Percentiles rank a stretch among this genome's conserved stretches.
Conservation (phyloP, 495 filamentous ascomycete species). For the Neurospora sp. region DNA sequence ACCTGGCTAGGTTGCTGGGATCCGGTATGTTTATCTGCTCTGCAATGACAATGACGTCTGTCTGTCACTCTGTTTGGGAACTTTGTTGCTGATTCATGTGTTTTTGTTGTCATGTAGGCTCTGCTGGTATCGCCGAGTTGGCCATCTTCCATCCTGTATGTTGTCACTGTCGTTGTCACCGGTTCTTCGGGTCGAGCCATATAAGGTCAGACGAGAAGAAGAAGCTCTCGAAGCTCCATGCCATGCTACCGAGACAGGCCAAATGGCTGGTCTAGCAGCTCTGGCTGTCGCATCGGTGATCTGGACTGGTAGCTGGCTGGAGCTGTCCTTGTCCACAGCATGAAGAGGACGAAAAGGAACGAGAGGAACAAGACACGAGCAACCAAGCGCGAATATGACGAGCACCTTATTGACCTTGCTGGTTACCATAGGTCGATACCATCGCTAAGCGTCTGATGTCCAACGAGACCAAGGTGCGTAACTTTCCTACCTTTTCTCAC, state of each 20-base stretch:
- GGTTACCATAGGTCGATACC: conserved; percentile 74
- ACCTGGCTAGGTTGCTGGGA: conserved; percentile 74
- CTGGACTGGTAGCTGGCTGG: neutral
- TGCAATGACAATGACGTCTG: neutral
- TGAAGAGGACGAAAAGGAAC: neutral
- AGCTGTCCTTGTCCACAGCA: neutral
- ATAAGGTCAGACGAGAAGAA: neutral
- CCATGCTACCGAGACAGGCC: conserved; percentile 5
- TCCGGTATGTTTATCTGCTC: conserved; percentile 54
- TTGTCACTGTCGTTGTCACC: conserved; percentile 1
- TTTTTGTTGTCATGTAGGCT: conserved; percentile 42
- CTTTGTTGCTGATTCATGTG: conserved; percentile 1
- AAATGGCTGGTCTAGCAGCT: conserved; percentile 2
- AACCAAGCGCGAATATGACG: neutral
- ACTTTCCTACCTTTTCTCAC: neutral
- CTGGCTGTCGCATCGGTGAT: neutral
- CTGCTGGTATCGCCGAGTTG: conserved; percentile 90
- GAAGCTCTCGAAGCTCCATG: neutral
- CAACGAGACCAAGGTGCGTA: conserved; percentile 67
- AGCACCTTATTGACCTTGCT: conserved; percentile 10
- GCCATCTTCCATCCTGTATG: conserved; percentile 92
- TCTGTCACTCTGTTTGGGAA: neutral
- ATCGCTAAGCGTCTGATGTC: conserved; percentile 99
- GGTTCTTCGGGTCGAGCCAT: neutral
- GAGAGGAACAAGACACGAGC: neutral